Evolutionary conservation across 257 asterid species (phyloP).

Genomic region (Plantago elongata): DNA sequence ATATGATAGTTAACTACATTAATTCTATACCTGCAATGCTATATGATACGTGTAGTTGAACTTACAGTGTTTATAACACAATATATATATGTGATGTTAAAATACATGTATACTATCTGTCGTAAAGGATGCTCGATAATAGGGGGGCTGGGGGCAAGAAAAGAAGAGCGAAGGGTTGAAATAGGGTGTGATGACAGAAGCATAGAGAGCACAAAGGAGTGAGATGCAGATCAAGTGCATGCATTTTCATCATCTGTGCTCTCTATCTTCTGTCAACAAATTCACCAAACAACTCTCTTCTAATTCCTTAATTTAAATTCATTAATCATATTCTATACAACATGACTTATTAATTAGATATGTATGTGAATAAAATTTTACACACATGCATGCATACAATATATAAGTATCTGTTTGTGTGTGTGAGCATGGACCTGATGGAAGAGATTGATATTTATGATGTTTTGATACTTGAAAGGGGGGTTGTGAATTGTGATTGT

Average conservation of each 20-base stretch:
- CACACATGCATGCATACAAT: background rate
- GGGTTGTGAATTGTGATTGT: background rate
- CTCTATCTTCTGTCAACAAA: conserved; percentile 32
- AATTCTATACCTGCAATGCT: too few relatives aligned
- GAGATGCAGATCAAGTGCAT: conserved; percentile 26
- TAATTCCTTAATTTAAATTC: background rate
- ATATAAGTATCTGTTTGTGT: background rate
- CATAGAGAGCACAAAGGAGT: conserved; percentile 60
- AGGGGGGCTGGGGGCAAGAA: background rate
- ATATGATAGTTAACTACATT: too few relatives aligned
- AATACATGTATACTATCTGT: too few relatives aligned
- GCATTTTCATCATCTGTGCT: conserved; percentile 33
- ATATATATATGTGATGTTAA: too few relatives aligned
- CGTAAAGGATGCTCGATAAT: too few relatives aligned
- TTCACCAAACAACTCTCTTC: conserved; percentile 6
- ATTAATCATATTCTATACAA: too few relatives aligned
- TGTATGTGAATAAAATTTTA: background rate
- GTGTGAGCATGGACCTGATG: background rate
- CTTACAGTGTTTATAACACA: too few relatives aligned
- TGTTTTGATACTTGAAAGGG: too few relatives aligned
- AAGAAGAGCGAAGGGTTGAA: background rate
- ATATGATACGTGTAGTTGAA: too few relatives aligned
- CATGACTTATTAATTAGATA: too few relatives aligned
- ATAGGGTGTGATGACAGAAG: conserved; percentile 57
- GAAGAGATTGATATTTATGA: too few relatives aligned